Percentiles rank a stretch among this genome's conserved stretches.
These are phyloP conservation scores for Claviceps maximensis DNA, from an alignment of 2,329 filamentous ascomycete genomes.

Conservation along the genomic window DNA sequence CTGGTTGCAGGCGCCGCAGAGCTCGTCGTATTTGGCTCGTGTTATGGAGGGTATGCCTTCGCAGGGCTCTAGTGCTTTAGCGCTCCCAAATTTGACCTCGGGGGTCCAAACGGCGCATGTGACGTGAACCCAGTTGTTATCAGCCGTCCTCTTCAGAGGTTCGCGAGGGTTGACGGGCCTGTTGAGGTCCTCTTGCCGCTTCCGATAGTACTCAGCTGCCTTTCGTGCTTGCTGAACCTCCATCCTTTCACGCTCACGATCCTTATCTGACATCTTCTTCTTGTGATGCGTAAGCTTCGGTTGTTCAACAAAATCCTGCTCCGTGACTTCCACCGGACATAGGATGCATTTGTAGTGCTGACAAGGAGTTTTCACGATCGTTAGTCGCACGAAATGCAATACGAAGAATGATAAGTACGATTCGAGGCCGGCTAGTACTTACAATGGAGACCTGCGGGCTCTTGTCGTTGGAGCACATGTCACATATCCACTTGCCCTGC, in stretches of 20 bases:
- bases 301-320: slow-evolving; percentile 74
- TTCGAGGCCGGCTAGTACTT: slow-evolving; percentile 24
- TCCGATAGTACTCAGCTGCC: slow-evolving; percentile 68
- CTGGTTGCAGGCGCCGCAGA: slow-evolving; percentile 74
- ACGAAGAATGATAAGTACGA: not conserved
- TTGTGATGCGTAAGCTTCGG: slow-evolving; percentile 38
- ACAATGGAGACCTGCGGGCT: slow-evolving; percentile 85
- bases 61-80: slow-evolving; percentile 67
- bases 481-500: slow-evolving; percentile 79
- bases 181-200: slow-evolving; percentile 70
- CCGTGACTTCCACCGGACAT: slow-evolving; percentile 70
- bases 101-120: slow-evolving; percentile 84
- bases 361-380: no score
- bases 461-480: slow-evolving; percentile 91
- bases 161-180: slow-evolving; percentile 77
- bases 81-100: slow-evolving; percentile 85
- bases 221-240: slow-evolving; percentile 76
- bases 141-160: slow-evolving; percentile 81
- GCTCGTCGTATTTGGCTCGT: slow-evolving; percentile 56
- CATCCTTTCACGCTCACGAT: slow-evolving; percentile 72
- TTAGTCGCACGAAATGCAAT: slow-evolving; percentile 11
- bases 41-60: slow-evolving; percentile 84
- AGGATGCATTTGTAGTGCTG: slow-evolving; percentile 81
- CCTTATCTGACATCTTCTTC: slow-evolving; percentile 83
- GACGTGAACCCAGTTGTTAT: slow-evolving; percentile 98